These are phyloP conservation scores for Colletotrichum gloeosporioides DNA, from an alignment of 2,329 filamentous ascomycete genomes.

Conservation along the genomic window DNA sequence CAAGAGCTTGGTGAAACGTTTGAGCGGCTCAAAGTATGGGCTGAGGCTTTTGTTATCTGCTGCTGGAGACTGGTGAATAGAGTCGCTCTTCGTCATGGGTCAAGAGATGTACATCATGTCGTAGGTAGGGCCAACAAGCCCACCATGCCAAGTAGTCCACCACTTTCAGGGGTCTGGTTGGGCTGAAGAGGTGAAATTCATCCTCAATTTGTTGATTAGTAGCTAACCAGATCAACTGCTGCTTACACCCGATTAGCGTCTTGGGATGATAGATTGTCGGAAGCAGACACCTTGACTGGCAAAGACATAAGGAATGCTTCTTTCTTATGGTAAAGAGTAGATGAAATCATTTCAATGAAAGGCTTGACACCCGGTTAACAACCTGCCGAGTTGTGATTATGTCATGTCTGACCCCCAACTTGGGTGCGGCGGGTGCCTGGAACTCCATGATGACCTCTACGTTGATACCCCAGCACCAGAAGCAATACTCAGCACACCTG, in stretches of 20 bases:
- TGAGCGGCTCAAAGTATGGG: accelerated
- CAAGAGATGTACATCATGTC: too few relatives aligned
- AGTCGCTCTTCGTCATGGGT: too few relatives aligned
- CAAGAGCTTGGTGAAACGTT: background rate
- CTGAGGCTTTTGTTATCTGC: background rate
- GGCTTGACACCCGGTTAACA: background rate
- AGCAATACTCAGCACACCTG: background rate
- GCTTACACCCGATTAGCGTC: background rate
- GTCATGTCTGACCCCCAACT: background rate
- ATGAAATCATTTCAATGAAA: background rate
- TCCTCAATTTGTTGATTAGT: too few relatives aligned
- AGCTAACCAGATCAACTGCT: too few relatives aligned
- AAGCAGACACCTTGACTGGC: background rate
- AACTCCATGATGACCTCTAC: background rate
- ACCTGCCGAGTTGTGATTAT: background rate
- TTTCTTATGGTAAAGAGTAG: background rate
- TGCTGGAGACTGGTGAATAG: background rate
- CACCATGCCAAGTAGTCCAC: too few relatives aligned
- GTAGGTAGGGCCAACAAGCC: too few relatives aligned
- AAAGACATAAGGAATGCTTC: background rate
- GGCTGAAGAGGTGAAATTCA: too few relatives aligned
- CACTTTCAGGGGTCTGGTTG: too few relatives aligned
- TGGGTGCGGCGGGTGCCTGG: background rate
- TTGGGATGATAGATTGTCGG: background rate
- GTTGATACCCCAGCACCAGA: background rate